Conservation (phyloP, 2,329 filamentous ascomycete species). For the Talaromyces sp. region DNA sequence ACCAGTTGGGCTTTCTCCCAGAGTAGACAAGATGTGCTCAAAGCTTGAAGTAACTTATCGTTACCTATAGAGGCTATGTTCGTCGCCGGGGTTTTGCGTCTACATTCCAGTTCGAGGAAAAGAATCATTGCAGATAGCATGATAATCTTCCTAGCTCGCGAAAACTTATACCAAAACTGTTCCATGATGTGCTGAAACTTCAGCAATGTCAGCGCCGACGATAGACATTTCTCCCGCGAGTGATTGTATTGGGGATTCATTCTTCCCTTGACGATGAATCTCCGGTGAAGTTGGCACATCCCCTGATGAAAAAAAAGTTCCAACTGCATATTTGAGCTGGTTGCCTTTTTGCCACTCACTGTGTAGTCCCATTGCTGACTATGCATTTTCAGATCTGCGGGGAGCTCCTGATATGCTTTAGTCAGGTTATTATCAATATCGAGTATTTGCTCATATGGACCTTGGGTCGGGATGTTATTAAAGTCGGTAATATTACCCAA, state of each 20-base stretch:
- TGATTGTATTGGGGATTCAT: conserved; percentile 77
- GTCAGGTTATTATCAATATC: conserved; percentile 57
- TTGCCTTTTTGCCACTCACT: conserved; percentile 6
- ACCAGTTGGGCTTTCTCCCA: conserved; percentile 11
- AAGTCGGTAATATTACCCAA: conserved; percentile 47
- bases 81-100: conserved; percentile 7
- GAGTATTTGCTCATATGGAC: conserved; percentile 59
- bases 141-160: conserved; percentile 4
- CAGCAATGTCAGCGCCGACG: conserved; percentile 49
- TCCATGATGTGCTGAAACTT: conserved; percentile 11
- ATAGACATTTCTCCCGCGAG: conserved; percentile 81
- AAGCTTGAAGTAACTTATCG: conserved; percentile 6
- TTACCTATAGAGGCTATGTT: background rate
- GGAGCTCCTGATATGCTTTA: conserved; percentile 61
- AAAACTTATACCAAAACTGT: conserved; percentile 14
- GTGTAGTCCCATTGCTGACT: conserved; percentile 1
- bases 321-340: conserved; percentile 6
- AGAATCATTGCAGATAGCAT: conserved; percentile 15
- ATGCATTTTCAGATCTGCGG: conserved; percentile 57
- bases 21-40: conserved; percentile 9
- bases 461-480: conserved; percentile 33
- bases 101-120: conserved; percentile 15
- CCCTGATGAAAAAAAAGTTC: conserved; percentile 71
- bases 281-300: conserved; percentile 84
- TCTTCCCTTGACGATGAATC: conserved; percentile 72